Evolutionary conservation across 1,284 basidiomycete species (phyloP), one percentile per base, ranked within the genome.

Genomic region (Boletus sp.): DNA sequence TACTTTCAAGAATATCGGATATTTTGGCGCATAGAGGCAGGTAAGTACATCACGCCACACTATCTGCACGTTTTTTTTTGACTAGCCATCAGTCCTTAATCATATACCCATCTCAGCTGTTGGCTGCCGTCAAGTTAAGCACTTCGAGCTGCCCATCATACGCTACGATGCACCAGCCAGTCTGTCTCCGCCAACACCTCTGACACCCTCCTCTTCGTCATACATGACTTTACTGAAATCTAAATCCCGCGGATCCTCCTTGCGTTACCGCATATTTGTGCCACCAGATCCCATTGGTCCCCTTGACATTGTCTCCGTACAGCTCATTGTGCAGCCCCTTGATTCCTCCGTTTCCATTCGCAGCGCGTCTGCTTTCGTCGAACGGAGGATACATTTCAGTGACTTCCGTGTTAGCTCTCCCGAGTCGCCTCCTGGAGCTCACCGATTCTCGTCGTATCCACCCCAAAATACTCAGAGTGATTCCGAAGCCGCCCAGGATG

Each of bases 1-100:
- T 76, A 81, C 49, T 88, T 82, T 58, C 84, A 85, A 56, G 84
- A 84, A 59, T 91, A 89, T 65, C 75, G 82, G 37, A 81, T 85
- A 60, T 80, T 80, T 61, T 92, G 89, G 89, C 75, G 85, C 45
- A 71, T 92, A 49, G 89, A 92, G 71, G 88, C 87, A 52, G 76
- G 88, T 84, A 55, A 59, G 84, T 74, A 16, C 40, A 43, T 51
- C 47, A 23, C 47, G 33, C 57, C 50, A 36, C 40, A 49, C 37
- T 48, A 41, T 36, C 45, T 17, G 22, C 43, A 33, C 34, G 19
- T 43, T 48, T 46, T 7, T 50, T 51, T 55, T 55, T n/a, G 48
- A 59, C 55, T 55, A 46, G 42, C 40, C 26, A 40, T 43, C 49
- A 88, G 84, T 81, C 45, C 74, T 89, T 34, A 76, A 77, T 51